Evolutionary conservation across 139 green algal species (phyloP), one percentile per base, ranked within the genome.

Genomic region (Micromonas pusilla): DNA sequence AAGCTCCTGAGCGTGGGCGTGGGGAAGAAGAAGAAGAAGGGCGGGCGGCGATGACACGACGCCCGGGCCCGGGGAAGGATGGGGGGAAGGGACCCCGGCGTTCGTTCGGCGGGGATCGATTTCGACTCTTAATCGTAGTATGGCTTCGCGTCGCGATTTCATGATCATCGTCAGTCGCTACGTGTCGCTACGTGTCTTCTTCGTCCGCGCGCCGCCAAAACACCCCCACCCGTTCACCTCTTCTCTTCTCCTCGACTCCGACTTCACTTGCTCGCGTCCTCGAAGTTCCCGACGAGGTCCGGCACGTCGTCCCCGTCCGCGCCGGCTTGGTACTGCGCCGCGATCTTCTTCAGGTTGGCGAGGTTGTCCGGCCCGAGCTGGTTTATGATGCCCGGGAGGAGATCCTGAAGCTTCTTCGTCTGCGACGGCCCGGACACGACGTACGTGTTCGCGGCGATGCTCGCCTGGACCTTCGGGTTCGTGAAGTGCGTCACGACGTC

Each of bases 381-480:
- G 76, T 86, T 93, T 38, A 94, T 84, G 82, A 96, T 93, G 71
- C 85, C 86, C n/a, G 90, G 90, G 39, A 96, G 83, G 66, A 96
- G 68, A 37, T 96, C 91, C 67, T 91, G 86, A 63, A 96, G 73
- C 81, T 93, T 91, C 83, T 92, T 95, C n/a, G 77, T 90, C 81
- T 93, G 87, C 3, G 92, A 92, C 28, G 89, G 85, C 0, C 94
- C 96, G 80, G 87, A 95, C 70, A 99, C 93, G 4, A 99, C 95
- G 81, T 96, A 99, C 62, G 96, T 99, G 90, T 99, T 99, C 66
- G 96, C 96, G 13, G 88, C 89, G 73, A 98, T 98, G 70, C 92
- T 97, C 0, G 96, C 96, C 92, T 99, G 96, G 57, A 99, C 95
- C 87, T 98, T 99, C 54, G 96, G 96, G 86, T 97, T 97, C 34